Evolutionary conservation across 1,284 basidiomycete genomes (phyloP).

Genomic region (Marasmius sp.): DNA sequence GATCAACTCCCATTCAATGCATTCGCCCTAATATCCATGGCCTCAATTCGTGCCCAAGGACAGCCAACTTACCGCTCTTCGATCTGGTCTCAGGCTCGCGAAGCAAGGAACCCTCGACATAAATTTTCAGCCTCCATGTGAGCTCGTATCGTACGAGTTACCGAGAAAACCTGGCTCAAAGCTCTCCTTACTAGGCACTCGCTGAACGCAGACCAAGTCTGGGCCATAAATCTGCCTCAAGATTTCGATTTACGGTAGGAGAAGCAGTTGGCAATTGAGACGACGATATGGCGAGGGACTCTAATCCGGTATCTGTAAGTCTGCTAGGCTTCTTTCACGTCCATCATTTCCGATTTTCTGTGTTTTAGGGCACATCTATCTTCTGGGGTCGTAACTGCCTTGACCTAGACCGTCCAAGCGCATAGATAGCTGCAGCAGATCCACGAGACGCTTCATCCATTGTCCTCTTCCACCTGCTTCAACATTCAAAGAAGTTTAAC

Average conservation of each 20-base stretch:
- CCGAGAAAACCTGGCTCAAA: no score
- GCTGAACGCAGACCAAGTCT: no score
- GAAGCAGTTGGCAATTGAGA: background rate
- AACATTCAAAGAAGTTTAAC: background rate
- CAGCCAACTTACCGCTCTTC: no score
- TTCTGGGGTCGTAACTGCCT: constrained; percentile 4
- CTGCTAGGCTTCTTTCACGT: background rate
- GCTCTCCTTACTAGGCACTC: no score
- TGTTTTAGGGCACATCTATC: background rate
- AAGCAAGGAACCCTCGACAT: no score
- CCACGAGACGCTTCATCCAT: background rate
- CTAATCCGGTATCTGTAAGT: background rate
- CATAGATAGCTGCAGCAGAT: constrained; percentile 3
- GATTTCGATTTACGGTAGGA: background rate
- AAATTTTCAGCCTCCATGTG: no score
- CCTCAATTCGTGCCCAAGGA: no score
- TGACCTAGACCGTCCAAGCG: background rate
- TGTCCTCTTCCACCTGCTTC: background rate
- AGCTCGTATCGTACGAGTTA: no score
- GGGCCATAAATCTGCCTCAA: no score
- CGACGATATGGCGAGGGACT: background rate
- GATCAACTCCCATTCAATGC: no score
- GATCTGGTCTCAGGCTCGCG: no score
- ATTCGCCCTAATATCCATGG: no score
- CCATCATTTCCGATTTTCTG: background rate